These are phyloP conservation scores for Paecilomyces niveus DNA, from an alignment of 2,329 filamentous ascomycete genomes.

Conservation along the genomic window DNA sequence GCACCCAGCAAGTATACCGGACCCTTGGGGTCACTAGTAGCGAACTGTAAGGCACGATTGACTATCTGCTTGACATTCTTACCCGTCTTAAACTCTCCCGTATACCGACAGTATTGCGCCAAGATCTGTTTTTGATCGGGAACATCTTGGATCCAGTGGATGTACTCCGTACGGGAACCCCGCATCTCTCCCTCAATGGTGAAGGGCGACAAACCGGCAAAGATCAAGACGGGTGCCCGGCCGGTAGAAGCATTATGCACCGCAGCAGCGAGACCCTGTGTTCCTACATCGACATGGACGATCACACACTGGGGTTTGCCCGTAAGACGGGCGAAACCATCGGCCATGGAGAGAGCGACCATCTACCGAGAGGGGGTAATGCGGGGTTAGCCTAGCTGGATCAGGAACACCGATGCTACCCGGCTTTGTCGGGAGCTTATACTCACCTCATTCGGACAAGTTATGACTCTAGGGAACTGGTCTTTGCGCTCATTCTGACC, in stretches of 20 bases:
- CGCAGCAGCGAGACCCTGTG: constrained; percentile 68
- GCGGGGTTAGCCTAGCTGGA: constrained; percentile 8
- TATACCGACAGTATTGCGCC: constrained; percentile 77
- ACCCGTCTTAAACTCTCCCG: constrained; percentile 75
- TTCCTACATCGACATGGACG: constrained; percentile 75
- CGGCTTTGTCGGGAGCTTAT: not conserved
- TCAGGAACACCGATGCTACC: constrained; percentile 5
- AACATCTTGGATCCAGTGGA: constrained; percentile 81
- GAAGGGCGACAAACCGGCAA: constrained; percentile 69
- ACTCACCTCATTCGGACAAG: constrained; percentile 68
- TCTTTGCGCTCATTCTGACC: constrained; percentile 60
- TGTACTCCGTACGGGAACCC: constrained; percentile 73
- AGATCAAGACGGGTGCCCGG: constrained; percentile 67
- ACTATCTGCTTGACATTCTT: constrained; percentile 86
- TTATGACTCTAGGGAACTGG: constrained; percentile 66
- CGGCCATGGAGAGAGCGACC: constrained; percentile 79
- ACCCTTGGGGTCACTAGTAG: constrained; percentile 66
- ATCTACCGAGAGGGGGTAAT: constrained; percentile 45
- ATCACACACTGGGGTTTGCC: constrained; percentile 70
- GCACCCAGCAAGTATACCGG: constrained; percentile 74
- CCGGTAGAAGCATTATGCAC: constrained; percentile 74
- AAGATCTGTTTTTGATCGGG: constrained; percentile 76
- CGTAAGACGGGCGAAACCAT: constrained; percentile 68
- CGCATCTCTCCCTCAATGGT: constrained; percentile 71
- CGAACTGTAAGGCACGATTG: constrained; percentile 76